Evolutionary conservation across 352 stramenopile species (phyloP).

Genomic region (Phytophthora sansomeana): DNA sequence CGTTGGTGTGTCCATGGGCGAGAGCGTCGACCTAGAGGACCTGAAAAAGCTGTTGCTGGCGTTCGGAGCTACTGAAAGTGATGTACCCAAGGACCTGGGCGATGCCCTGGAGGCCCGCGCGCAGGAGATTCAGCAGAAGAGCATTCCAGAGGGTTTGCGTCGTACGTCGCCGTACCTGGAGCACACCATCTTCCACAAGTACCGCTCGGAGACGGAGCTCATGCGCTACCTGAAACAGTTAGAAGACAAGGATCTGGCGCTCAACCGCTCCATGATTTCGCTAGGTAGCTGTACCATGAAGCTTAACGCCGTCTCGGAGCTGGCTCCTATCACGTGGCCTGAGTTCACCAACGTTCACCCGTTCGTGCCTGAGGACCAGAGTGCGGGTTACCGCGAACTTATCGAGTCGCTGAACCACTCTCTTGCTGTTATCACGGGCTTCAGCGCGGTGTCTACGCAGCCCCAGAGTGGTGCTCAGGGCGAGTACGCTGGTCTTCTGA

Average conservation of each 20-base stretch:
- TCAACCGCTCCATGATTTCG: conserved; percentile 99
- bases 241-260: conserved; percentile 98
- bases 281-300: conserved; percentile 99
- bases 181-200: conserved; percentile 97
- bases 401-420: conserved; percentile 97
- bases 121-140: conserved; percentile 60
- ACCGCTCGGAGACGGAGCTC: conserved; percentile 96
- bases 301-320: conserved; percentile 97
- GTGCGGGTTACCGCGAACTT: conserved; percentile 96
- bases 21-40: conserved; percentile 95
- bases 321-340: conserved; percentile 97
- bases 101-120: conserved; percentile 66
- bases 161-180: conserved; percentile 88
- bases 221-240: conserved; percentile 98
- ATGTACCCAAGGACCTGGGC: conserved; percentile 36
- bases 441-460: conserved; percentile 97
- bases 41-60: conserved; percentile 87
- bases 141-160: conserved; percentile 67
- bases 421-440: conserved; percentile 98
- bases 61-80: conserved; percentile 64
- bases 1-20: conserved; percentile 97
- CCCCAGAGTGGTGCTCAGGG: conserved; percentile 98
- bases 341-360: conserved; percentile 98
- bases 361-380: conserved; percentile 96
- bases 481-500: conserved; percentile 97